Conservation (phyloP, 768 basidiomycete species). For the Kwoniella mangroviensis region DNA sequence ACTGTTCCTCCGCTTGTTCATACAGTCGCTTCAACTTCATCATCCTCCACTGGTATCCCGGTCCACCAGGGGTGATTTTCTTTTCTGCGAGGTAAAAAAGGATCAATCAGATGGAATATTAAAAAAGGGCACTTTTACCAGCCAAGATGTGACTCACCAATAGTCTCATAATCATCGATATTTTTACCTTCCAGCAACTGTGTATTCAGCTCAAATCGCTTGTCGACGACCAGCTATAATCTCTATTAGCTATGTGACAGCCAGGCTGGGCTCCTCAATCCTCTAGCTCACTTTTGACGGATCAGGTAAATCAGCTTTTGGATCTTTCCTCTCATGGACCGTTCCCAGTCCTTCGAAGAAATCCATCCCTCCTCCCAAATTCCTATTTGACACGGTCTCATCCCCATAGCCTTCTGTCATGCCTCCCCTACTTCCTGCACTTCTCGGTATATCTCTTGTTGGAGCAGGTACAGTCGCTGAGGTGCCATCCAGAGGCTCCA, state of each 20-base stretch:
- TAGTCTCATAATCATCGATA: constrained; percentile 57
- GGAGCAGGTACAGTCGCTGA: constrained; percentile 46
- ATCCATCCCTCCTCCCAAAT: constrained; percentile 69
- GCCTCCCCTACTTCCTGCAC: constrained; percentile 34
- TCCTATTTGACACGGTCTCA: constrained; percentile 64
- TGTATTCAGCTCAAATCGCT: constrained; percentile 57
- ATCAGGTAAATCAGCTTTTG: constrained; percentile 65
- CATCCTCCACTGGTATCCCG: constrained; percentile 97
- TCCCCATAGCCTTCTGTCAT: constrained; percentile 59
- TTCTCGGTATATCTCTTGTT: constrained; percentile 37
- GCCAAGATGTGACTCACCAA: constrained; percentile 59
- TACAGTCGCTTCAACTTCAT: constrained; percentile 88
- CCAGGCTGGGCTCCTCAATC: too few relatives aligned
- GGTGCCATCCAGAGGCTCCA: constrained; percentile 60
- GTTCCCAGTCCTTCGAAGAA: constrained; percentile 89
- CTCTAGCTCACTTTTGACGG: constrained; percentile 68
- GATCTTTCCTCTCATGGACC: constrained; percentile 67
- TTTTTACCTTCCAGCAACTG: constrained; percentile 63
- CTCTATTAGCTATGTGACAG: not conserved
- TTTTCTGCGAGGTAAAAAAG: constrained; percentile 63
- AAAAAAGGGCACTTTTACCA: not conserved
- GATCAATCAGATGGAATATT: not conserved
- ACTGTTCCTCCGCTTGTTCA: constrained; percentile 86
- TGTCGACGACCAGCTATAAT: constrained; percentile 47
- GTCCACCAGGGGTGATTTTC: constrained; percentile 74